Evolutionary conservation across 495 filamentous ascomycete genomes (phyloP).

Genomic region (Daldinia grandis): DNA sequence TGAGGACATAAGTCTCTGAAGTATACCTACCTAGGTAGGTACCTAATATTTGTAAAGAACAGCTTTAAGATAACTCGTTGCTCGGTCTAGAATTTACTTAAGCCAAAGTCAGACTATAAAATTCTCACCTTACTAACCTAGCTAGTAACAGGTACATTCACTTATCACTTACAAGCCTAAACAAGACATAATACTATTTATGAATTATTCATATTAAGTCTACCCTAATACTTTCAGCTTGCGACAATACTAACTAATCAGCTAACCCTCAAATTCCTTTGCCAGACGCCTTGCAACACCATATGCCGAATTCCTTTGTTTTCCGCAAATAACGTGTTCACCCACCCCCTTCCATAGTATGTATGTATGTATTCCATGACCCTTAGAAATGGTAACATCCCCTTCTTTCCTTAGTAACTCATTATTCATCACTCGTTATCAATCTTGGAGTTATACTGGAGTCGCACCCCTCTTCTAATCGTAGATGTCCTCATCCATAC

Average conservation of each 20-base stretch:
- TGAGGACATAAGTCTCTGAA: too few species aligned
- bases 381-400: not conserved
- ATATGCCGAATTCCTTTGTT: not conserved
- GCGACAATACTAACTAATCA: not conserved
- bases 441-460: not conserved
- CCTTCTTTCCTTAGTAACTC: not conserved
- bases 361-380: not conserved
- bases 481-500: conserved; percentile 80
- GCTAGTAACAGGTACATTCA: not conserved
- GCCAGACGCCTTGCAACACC: not conserved
- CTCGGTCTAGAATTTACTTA: not conserved
- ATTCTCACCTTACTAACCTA: not conserved
- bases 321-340: not conserved
- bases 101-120: not conserved
- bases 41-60: not conserved
- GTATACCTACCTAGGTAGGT: too few species aligned
- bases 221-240: not conserved
- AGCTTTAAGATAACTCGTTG: not conserved
- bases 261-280: not conserved
- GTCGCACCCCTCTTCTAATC: conserved; percentile 49
- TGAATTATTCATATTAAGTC: conserved; percentile 3
- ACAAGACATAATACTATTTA: not conserved
- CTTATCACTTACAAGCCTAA: not conserved
- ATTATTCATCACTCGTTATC: conserved; percentile 15
- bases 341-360: not conserved